Evolutionary conservation across 441 rosid genomes (phyloP), one percentile per base, ranked within the genome.

Genomic region (Bocquillonia castaneifolia): DNA sequence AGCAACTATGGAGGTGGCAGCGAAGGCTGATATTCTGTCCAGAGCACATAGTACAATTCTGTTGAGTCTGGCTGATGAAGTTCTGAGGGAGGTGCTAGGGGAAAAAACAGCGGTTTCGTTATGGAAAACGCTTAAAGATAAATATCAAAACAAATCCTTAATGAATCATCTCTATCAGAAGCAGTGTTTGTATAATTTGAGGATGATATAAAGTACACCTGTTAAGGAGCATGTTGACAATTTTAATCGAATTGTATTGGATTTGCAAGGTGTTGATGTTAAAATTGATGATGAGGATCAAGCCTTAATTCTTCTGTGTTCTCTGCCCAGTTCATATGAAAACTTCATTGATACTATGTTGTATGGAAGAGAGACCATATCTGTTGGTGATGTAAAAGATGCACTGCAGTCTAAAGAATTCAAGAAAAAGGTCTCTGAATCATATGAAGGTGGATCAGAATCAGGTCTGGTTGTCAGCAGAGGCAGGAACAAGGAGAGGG

Each of bases 321-420:
- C 39, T 12, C 48, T 48, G 57, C n/a, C 7, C 0, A 64, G n/a
- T 44, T 64, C 15, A 25, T 64, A 64, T 64, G 44, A 64, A n/a
- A 48, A 48, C 10, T 64, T 64, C 48, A 18, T 64, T 44, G 44
- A 64, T 20, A 48, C 57, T 32, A 48, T 47, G 7, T 1, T 64
- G 1, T 64, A n/a, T 64, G 26, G 7, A 17, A n/a, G n/a, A 28
- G 0, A 29, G 68, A 64, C 26, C 31, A 29, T 64, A 2, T 64
- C n/a, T 18, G 8, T 61, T 23, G 7, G 40, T 22, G 52, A 61
- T 10, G 10, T 61, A 0, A 61, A 61, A 37, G 34, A 61, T n/a
- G 32, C 20, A 0, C 10, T 36, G 8, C 22, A 61, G 32, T 61
- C 45, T 4, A 61, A 61, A 7, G 15, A 61, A 1, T 61, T 37